phyloP scores from a whole-genome alignment of 345 rosid genomes.

The Abelmoschus esculentus region DNA sequence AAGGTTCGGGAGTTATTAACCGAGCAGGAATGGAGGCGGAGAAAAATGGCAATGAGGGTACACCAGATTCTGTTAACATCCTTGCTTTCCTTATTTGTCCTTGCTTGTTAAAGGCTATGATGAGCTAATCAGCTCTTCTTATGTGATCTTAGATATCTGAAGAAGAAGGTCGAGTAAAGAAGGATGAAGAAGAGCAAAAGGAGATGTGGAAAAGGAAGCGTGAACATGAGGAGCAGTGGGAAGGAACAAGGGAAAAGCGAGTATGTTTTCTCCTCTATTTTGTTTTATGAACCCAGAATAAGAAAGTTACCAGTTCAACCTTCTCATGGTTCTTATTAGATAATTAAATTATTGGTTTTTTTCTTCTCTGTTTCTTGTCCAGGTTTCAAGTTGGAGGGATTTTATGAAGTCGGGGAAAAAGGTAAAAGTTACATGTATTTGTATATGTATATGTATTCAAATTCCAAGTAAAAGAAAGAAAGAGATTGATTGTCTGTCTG shows the following conservation, averaged over 20 bases:
- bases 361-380: conserved; percentile 47
- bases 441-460: background rate
- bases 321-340: background rate
- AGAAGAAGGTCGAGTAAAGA: too few relatives aligned
- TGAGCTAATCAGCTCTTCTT: background rate
- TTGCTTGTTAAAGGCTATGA: background rate
- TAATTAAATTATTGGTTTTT: background rate
- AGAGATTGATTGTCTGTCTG: background rate
- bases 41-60: conserved; percentile 99
- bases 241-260: conserved; percentile 93
- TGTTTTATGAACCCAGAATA: background rate
- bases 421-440: background rate
- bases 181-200: too few relatives aligned
- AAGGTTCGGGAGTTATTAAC: conserved; percentile 89
- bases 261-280: conserved; percentile 29
- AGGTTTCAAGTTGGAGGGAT: conserved; percentile 13
- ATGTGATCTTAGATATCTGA: conserved; percentile 9
- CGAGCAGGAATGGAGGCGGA: conserved; percentile 96
- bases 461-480: too few relatives aligned
- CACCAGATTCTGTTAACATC: conserved; percentile 17
- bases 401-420: conserved; percentile 13
- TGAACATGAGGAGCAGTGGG: conserved; percentile 99
- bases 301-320: background rate
- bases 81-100: conserved; percentile 2
- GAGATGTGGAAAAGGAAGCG: conserved; percentile 97